Evolutionary conservation across 495 filamentous ascomycete species (phyloP).

Genomic region (Hyaloscypha bicolor): DNA sequence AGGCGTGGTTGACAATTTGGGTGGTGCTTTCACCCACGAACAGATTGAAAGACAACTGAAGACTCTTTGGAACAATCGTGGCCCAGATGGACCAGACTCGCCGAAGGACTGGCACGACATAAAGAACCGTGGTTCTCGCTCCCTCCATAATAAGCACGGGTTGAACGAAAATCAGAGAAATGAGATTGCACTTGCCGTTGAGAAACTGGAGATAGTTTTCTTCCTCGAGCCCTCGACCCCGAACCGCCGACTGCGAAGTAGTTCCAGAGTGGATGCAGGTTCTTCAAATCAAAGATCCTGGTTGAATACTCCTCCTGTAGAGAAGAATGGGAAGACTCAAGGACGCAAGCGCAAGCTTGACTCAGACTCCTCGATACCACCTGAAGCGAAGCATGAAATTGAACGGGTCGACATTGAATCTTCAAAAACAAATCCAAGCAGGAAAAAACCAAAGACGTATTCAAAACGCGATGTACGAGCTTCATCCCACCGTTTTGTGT

Average conservation of each 20-base stretch:
- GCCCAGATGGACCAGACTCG: background rate
- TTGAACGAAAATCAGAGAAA: background rate
- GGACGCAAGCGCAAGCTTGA: background rate
- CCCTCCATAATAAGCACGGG: background rate
- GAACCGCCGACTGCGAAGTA: background rate
- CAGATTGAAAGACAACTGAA: background rate
- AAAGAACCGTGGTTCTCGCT: background rate
- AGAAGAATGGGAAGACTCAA: background rate
- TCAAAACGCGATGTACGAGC: background rate
- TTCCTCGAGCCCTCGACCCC: background rate
- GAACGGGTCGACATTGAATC: background rate
- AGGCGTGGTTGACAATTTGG: background rate
- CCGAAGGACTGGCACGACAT: background rate
- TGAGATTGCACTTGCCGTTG: background rate
- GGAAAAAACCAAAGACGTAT: constrained; percentile 3
- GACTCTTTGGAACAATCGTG: background rate
- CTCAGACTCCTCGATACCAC: background rate
- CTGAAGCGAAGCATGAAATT: background rate
- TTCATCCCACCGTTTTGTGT: background rate
- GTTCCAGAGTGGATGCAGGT: background rate
- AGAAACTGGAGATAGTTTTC: background rate
- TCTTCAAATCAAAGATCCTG: background rate
- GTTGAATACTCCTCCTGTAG: background rate
- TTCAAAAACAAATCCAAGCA: background rate
- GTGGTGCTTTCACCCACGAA: background rate